These are phyloP conservation scores for Wickerhamiella slavikovae DNA, from an alignment of 805 yeast species.

Conservation along the genomic window DNA sequence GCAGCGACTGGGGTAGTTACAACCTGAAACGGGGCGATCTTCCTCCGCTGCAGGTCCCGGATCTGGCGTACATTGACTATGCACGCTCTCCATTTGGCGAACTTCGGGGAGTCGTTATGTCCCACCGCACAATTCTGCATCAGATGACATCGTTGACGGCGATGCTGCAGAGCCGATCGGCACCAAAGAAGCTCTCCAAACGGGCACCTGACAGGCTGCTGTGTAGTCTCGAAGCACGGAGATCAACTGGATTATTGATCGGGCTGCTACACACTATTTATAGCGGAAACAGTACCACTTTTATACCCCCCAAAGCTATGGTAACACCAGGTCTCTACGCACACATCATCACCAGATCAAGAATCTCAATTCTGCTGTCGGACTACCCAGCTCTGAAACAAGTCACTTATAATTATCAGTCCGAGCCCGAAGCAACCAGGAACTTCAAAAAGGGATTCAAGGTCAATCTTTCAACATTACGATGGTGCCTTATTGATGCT, in stretches of 20 bases:
- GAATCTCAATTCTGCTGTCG: slow-evolving; percentile 56
- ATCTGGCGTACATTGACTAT: slow-evolving; percentile 83
- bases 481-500: slow-evolving; percentile 81
- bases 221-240: slow-evolving; percentile 45
- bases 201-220: slow-evolving; percentile 27
- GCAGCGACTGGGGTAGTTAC: slow-evolving; percentile 67
- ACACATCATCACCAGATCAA: slow-evolving; percentile 44
- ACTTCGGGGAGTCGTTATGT: slow-evolving; percentile 77
- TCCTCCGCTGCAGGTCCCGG: slow-evolving; percentile 54
- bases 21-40: slow-evolving; percentile 35
- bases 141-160: slow-evolving; percentile 65
- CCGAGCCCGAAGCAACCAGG: slow-evolving; percentile 66
- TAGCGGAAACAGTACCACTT: slow-evolving; percentile 61
- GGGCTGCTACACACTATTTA: slow-evolving; percentile 67
- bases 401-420: slow-evolving; percentile 82
- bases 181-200: slow-evolving; percentile 20
- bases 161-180: slow-evolving; percentile 29
- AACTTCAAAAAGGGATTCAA: slow-evolving; percentile 54
- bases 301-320: slow-evolving; percentile 58
- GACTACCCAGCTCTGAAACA: slow-evolving; percentile 79
- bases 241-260: slow-evolving; percentile 68
- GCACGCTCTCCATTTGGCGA: slow-evolving; percentile 82
- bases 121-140: slow-evolving; percentile 70
- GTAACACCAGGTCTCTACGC: slow-evolving; percentile 78
- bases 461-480: slow-evolving; percentile 58